Percentiles rank a stretch among this genome's conserved stretches.
Evolutionary conservation across 129 eudicot species (phyloP).

Genomic region (Erigeron canadensis): DNA sequence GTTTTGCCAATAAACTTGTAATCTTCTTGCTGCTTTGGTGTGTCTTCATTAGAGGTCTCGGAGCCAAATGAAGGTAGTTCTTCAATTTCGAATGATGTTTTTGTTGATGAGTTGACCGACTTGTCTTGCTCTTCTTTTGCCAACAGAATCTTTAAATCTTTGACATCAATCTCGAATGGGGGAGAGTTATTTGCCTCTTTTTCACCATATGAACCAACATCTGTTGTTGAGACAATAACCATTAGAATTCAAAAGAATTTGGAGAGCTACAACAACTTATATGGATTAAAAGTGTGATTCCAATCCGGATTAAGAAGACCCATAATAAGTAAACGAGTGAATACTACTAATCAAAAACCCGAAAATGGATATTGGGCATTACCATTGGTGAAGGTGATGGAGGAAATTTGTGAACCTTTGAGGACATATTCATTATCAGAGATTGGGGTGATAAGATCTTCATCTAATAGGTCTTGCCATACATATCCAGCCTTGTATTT

Average conservation of each 20-base stretch:
- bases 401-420: slow-evolving; percentile 61
- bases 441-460: slow-evolving; percentile 65
- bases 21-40: slow-evolving; percentile 38
- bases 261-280: neutral
- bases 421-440: slow-evolving; percentile 71
- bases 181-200: slow-evolving; percentile 23
- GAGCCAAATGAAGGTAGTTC: slow-evolving; percentile 50
- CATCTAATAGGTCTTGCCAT: slow-evolving; percentile 69
- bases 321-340: neutral
- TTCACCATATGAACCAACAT: slow-evolving; percentile 25
- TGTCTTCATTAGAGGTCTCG: slow-evolving; percentile 49
- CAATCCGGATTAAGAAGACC: neutral
- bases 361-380: neutral
- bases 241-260: neutral
- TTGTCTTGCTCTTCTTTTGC: slow-evolving; percentile 20
- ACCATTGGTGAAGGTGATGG: slow-evolving; percentile 32
- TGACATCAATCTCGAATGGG: slow-evolving; percentile 25
- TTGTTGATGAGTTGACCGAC: slow-evolving; percentile 33
- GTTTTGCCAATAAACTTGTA: slow-evolving; percentile 17
- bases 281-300: neutral
- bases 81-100: slow-evolving; percentile 46
- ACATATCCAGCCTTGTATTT: slow-evolving; percentile 61
- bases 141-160: slow-evolving; percentile 19
- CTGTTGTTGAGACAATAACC: slow-evolving; percentile 18
- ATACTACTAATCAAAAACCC: neutral